phyloP scores from a whole-genome alignment of 805 yeast species.

The Starmerella floris region DNA sequence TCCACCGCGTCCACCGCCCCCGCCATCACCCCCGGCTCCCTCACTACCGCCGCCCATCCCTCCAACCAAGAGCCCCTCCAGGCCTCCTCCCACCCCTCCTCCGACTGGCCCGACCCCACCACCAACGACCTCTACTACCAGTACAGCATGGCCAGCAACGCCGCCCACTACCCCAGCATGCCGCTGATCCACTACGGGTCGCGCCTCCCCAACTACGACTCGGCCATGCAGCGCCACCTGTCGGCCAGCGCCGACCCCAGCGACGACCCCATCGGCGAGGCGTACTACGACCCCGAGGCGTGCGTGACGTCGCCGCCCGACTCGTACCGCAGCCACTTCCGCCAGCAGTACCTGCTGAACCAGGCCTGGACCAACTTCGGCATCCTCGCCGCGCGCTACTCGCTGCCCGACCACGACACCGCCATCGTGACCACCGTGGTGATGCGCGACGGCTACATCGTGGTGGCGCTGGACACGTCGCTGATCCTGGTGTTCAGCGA shows the following conservation, averaged over 20 bases:
- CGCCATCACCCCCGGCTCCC: too few relatives aligned
- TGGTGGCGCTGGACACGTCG: constrained; percentile 34
- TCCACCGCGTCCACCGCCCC: too few relatives aligned
- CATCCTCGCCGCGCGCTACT: constrained; percentile 30
- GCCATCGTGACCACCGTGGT: constrained; percentile 32
- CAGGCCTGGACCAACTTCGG: constrained; percentile 34
- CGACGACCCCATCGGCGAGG: constrained; percentile 17
- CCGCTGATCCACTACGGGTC: constrained; percentile 11
- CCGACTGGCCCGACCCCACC: too few relatives aligned
- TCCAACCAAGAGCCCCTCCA: too few relatives aligned
- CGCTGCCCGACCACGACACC: constrained; percentile 23
- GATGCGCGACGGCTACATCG: constrained; percentile 29
- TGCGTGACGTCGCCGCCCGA: constrained; percentile 25
- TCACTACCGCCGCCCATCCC: too few relatives aligned
- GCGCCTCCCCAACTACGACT: constrained; percentile 9
- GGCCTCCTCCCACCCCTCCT: too few relatives aligned
- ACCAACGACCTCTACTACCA: not conserved
- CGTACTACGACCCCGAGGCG: constrained; percentile 27
- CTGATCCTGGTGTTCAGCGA: constrained; percentile 32
- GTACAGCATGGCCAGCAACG: not conserved
- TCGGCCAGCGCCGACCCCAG: constrained; percentile 2
- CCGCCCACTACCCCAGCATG: not conserved
- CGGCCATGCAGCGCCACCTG: not conserved
- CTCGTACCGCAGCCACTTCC: constrained; percentile 30
- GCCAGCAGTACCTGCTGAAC: constrained; percentile 30